phyloP scores from a whole-genome alignment of 2,329 filamentous ascomycete genomes.

The Didymella glomerata region DNA sequence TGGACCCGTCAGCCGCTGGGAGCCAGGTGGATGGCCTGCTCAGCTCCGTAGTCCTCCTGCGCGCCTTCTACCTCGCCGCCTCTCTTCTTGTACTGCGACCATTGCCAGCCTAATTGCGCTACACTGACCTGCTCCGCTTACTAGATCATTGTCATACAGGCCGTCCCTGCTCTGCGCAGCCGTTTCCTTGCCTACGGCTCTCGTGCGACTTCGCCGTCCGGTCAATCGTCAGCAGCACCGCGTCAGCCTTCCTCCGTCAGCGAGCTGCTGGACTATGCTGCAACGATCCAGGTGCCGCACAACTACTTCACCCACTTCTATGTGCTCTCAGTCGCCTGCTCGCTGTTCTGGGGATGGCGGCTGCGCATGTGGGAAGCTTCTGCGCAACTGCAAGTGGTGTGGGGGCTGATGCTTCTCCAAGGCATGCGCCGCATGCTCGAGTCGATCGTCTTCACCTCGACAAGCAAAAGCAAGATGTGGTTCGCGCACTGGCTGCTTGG shows the following conservation, averaged over 20 bases:
- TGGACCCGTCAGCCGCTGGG: slow-evolving; percentile 8
- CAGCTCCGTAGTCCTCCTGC: slow-evolving; percentile 39
- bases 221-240: slow-evolving; percentile 7
- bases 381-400: slow-evolving; percentile 71
- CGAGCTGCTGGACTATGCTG: slow-evolving; percentile 59
- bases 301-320: slow-evolving; percentile 93
- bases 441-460: slow-evolving; percentile 70
- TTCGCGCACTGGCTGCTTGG: slow-evolving; percentile 83
- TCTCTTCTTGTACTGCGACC: slow-evolving; percentile 52
- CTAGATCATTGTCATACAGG: slow-evolving; percentile 61
- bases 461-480: slow-evolving; percentile 82
- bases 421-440: slow-evolving; percentile 79
- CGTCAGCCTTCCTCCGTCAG: slow-evolving; percentile 22
- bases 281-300: slow-evolving; percentile 76
- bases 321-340: slow-evolving; percentile 71
- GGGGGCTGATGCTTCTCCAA: slow-evolving; percentile 78
- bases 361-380: slow-evolving; percentile 55
- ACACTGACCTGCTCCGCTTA: slow-evolving; percentile 41
- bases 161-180: slow-evolving; percentile 59
- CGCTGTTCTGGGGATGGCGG: slow-evolving; percentile 77
- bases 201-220: slow-evolving; percentile 51
- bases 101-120: slow-evolving; percentile 28
- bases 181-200: slow-evolving; percentile 70
- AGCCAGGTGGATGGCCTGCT: slow-evolving; percentile 21
- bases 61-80: slow-evolving; percentile 50